Base-by-base conservation (phyloP, 2,329 filamentous ascomycete species). In the Harringtonia lauricola region DNA sequence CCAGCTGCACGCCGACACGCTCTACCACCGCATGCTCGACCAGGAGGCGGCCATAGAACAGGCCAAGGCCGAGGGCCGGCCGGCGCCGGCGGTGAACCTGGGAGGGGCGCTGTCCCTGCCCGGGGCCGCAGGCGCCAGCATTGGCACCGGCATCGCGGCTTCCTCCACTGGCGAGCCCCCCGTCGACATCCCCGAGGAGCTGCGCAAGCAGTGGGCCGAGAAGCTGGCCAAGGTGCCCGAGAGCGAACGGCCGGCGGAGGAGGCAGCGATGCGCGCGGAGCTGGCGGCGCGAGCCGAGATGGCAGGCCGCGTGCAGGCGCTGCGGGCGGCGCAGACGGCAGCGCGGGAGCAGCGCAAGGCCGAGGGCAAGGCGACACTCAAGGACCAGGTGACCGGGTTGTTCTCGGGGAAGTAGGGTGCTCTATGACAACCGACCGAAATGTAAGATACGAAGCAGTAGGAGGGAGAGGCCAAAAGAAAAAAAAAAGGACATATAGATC, bases 1-100 rank as follows among this genome's bases (percentile, higher is more conserved):
- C 49, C 92, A 96, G 64, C 86, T 96, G 81, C 89, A 95, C 61
- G 90, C 90, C 47, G 92, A 98, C 65, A 78, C 77, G 50, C 71
- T 98, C 34, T 98, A 88, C 63, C 84, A 90, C 56, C 79, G 83
- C 53, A 87, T 96, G 81, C 63, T 94, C 31, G 74, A 78, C 48
- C 87, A 94, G 59, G 90, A 98, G 63, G 70, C 69, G 18, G 75
- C 73, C 49, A 78, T 85, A n/a, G 77, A 83, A 50, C 72, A 79
- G 54, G 84, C 83, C 30, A 79, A 79, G 60, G 68, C 71, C 43
- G 72, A 75, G 51, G 78, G 77, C 24, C 62, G 61, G n/a, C 69
- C 73, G 1, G 58, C 69, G 37, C 81, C 83, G 15, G 29, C 38
- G 17, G 38, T 42, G 3, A 22, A 30, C 0, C 64, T 67, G 18